A percentile compares a stretch with the other conserved stretches of the same genome.
Conservation (phyloP, 176 grass and related monocot species). For the Phoenix dactylifera region DNA sequence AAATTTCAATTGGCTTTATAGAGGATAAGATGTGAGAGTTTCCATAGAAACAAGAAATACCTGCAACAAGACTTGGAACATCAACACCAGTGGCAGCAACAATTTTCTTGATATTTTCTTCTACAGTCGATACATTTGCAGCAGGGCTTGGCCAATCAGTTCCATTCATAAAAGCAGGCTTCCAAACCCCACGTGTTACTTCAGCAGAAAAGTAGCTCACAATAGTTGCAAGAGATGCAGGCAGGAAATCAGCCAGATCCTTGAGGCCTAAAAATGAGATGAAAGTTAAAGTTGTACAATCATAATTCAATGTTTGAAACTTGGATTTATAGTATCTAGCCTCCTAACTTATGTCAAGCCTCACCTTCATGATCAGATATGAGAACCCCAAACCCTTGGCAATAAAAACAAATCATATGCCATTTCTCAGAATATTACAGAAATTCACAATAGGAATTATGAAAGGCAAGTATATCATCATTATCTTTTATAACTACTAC, state of each 20-base stretch:
- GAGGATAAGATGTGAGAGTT: not conserved
- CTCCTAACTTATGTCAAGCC: too few relatives aligned
- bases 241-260: constrained; percentile 79
- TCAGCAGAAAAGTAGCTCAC: constrained; percentile 97
- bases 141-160: constrained; percentile 95
- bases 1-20: constrained; percentile 14
- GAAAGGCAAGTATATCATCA: too few relatives aligned
- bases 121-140: constrained; percentile 76
- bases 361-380: too few relatives aligned
- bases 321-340: too few relatives aligned
- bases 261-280: constrained; percentile 64
- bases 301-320: too few relatives aligned
- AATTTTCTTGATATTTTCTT: constrained; percentile 95
- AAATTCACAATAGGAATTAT: too few relatives aligned
- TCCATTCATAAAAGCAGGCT: constrained; percentile 96
- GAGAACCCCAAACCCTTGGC: too few relatives aligned
- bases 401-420: too few relatives aligned
- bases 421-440: too few relatives aligned
- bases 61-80: constrained; percentile 87
- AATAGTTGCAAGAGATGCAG: constrained; percentile 82
- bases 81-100: constrained; percentile 82
- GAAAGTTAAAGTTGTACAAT: too few relatives aligned
- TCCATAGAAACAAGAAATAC: constrained; percentile 26
- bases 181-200: constrained; percentile 95
- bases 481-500: too few relatives aligned